Percentiles rank a stretch among this genome's conserved stretches.
These are phyloP conservation scores for Chaetomium strumarium DNA, from an alignment of 2,329 filamentous ascomycete species.

Conservation along the genomic window DNA sequence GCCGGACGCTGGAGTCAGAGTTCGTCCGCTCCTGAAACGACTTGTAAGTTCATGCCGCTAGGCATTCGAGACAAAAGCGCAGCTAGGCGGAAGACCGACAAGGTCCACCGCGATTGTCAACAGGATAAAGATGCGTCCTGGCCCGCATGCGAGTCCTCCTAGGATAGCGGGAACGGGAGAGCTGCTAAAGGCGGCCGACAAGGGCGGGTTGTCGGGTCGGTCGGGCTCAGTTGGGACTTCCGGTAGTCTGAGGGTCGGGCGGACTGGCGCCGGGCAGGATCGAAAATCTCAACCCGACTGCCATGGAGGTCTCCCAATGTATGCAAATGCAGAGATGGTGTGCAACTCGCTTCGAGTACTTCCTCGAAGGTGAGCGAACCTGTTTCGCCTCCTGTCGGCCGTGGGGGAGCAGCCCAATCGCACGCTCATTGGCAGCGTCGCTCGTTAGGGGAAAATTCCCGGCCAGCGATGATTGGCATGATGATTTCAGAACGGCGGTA, in stretches of 20 bases:
- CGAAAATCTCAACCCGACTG: neutral
- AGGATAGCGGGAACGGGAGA: neutral
- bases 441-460: neutral
- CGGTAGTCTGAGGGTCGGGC: neutral
- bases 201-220: neutral
- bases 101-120: neutral
- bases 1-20: slow-evolving; percentile 8
- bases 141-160: neutral
- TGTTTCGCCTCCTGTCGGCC: slow-evolving; percentile 9
- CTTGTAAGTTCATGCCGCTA: slow-evolving; percentile 16
- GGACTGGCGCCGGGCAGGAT: slow-evolving; percentile 1
- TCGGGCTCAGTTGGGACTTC: slow-evolving; percentile 2
- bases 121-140: neutral
- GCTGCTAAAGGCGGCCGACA: slow-evolving; percentile 2
- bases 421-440: neutral
- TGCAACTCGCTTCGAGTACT: neutral
- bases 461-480: slow-evolving; percentile 1
- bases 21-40: slow-evolving; percentile 7
- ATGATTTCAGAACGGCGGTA: slow-evolving; percentile 4
- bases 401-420: neutral
- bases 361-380: neutral
- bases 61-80: neutral
- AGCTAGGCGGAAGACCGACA: neutral
- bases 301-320: neutral
- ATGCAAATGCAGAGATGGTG: neutral